Evolutionary conservation across 2,329 filamentous ascomycete species (phyloP), one percentile per base, ranked within the genome.

Genomic region (Herpotrichia juniperi): DNA sequence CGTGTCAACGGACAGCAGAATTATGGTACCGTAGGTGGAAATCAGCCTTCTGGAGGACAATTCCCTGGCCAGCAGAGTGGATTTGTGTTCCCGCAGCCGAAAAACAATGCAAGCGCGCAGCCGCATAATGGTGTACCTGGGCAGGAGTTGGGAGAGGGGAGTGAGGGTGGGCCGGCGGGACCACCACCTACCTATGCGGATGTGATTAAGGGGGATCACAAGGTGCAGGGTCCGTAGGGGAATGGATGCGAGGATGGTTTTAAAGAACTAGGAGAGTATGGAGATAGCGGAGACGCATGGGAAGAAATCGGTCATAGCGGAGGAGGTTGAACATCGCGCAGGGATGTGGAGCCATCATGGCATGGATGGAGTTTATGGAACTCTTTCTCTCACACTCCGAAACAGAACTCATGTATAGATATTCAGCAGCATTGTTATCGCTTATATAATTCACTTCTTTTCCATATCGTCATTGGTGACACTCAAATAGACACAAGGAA

Each of bases 141-240:
- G 8, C 44, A 54, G 28, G 51, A 50, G 48, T 19, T 50, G 2
- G 24, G 63, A 11, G 59, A 68, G 52, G 62, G 64, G 14, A 71
- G 65, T 45, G 66, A 51, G 32, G 60, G 64, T 50, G 53, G 55
- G 42, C 67, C 67, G 11, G 78, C 60, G 68, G 79, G 84, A 26
- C 74, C 77, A 31, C 93, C 93, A 35, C 93, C 94, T 3, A 91
- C 88, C 12, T 97, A 97, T 74, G 89, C 90, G 14, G 91, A 97
- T 76, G 93, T 91, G 42, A 88, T 97, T 53, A 88, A 87, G 66
- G 92, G 91, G 1, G 93, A 97, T 70, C 78, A 97, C 76, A 97
- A 97, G 83, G 81, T 97, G 45, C 94, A 97, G 56, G 57, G 54
- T 9, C 63, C 65, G 16, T 72, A 46, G 58, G n/a, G n/a, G n/a